These are phyloP conservation scores for Wickerhamomyces tratensis DNA, from an alignment of 805 yeast species.

Conservation along the genomic window DNA sequence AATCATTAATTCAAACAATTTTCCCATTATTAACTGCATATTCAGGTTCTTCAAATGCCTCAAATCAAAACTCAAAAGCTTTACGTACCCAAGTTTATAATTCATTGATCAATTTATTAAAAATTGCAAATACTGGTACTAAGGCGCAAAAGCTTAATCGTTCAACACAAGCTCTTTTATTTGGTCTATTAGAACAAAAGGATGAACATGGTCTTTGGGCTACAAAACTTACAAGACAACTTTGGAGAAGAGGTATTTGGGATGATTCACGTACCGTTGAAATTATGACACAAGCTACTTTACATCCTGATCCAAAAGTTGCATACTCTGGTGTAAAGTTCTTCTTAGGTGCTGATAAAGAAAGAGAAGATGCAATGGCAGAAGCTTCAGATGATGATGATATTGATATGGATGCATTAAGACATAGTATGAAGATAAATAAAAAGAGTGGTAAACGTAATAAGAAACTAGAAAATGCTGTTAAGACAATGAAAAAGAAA, in stretches of 20 bases:
- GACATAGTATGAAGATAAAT: slow-evolving; percentile 75
- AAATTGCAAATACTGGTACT: slow-evolving; percentile 78
- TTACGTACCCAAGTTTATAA: slow-evolving; percentile 76
- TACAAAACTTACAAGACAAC: slow-evolving; percentile 84
- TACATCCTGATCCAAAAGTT: slow-evolving; percentile 80
- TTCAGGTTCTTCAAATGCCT: slow-evolving; percentile 34
- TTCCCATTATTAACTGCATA: slow-evolving; percentile 80
- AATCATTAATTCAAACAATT: slow-evolving; percentile 70
- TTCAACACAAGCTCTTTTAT: slow-evolving; percentile 85
- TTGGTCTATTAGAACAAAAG: slow-evolving; percentile 73
- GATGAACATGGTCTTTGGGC: slow-evolving; percentile 93
- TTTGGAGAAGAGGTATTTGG: slow-evolving; percentile 98
- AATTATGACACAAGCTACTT: slow-evolving; percentile 91
- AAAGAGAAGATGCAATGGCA: slow-evolving; percentile 75
- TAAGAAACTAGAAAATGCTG: slow-evolving; percentile 69
- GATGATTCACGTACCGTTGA: slow-evolving; percentile 97
- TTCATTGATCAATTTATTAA: slow-evolving; percentile 68
- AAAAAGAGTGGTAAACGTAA: slow-evolving; percentile 76
- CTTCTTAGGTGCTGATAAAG: slow-evolving; percentile 92
- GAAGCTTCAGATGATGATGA: slow-evolving; percentile 62
- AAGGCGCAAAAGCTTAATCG: slow-evolving; percentile 84
- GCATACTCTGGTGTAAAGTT: slow-evolving; percentile 84
- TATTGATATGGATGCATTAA: slow-evolving; percentile 61
- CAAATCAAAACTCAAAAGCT: slow-evolving; percentile 63
- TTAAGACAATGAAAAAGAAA: slow-evolving; percentile 60